Percentiles rank a stretch among this genome's conserved stretches.
phyloP scores from a whole-genome alignment of 2,329 filamentous ascomycete species.

The Thermomyces lanuginosus region DNA sequence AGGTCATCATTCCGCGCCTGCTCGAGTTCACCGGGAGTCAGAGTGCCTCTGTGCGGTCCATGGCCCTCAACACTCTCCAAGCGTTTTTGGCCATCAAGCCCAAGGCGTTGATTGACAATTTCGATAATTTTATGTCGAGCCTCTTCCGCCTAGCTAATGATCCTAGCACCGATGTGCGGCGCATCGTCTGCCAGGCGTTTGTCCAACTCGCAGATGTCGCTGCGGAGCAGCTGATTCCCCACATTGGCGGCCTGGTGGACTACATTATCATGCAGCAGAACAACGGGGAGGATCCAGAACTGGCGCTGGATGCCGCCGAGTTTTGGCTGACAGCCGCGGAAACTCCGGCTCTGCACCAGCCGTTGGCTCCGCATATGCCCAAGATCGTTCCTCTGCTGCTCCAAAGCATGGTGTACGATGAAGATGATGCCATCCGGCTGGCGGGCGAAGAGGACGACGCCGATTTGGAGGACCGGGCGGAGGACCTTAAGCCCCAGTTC shows the following conservation, averaged over 20 bases:
- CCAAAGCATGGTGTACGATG: constrained; percentile 89
- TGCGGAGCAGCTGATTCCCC: constrained; percentile 76
- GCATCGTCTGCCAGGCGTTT: constrained; percentile 86
- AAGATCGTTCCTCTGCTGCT: constrained; percentile 83
- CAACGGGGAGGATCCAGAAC: constrained; percentile 62
- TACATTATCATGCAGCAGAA: constrained; percentile 86
- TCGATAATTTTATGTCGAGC: constrained; percentile 67
- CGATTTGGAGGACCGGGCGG: constrained; percentile 70
- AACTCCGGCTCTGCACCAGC: constrained; percentile 60
- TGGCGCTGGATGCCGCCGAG: constrained; percentile 87
- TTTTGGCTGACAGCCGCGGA: constrained; percentile 95
- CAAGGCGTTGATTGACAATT: constrained; percentile 60
- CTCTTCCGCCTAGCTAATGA: constrained; percentile 72
- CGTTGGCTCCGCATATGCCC: constrained; percentile 58
- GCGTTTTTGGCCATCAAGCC: constrained; percentile 78
- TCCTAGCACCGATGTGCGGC: constrained; percentile 61
- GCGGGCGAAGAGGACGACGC: constrained; percentile 79
- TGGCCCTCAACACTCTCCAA: constrained; percentile 73
- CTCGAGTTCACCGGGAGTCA: constrained; percentile 69
- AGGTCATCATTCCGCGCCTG: constrained; percentile 77
- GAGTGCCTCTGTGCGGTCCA: constrained; percentile 59
- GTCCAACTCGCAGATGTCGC: constrained; percentile 81
- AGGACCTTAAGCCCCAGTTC: constrained; percentile 88
- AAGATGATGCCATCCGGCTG: constrained; percentile 76
- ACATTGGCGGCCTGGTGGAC: constrained; percentile 74